Base-by-base conservation (phyloP, 345 rosid species). In the Limnanthes douglasii region DNA sequence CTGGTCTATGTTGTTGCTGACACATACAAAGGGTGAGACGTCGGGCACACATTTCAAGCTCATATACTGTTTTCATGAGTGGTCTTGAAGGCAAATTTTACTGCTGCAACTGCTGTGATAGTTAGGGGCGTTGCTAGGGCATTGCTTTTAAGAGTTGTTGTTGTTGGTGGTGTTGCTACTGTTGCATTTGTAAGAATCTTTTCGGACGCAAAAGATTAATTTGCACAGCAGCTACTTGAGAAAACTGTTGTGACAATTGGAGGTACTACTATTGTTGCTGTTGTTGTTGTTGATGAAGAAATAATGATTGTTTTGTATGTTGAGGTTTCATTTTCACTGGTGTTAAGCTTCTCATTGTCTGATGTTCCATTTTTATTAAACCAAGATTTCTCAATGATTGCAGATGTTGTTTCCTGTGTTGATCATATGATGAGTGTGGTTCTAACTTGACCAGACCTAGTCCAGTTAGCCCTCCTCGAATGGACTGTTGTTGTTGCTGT, bases 1-100 rank as follows among this genome's bases (percentile, higher is more conserved):
- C 78, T 34, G 98, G 98, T 48, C 96, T 80, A 48, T 64, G 92
- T 54, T 90, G 98, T 59, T 90, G 98, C 31, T 75, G 86, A 59
- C 61, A 75, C 85, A 90, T 80, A 59, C 75, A 90, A 49, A 69
- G 78, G 3, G 94, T 90, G 33, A 90, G 61, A 35, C 93, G 94
- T 31, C 86, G 78, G 28, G 96, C 98, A 54, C 96, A 80, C 70
- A 62, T 90, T 62, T 95, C 98, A 24, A 94, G 94, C 60, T 90
- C 95, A 50, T 84, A 84, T 9, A 54, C 69, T 22, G 82, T 62
- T 55, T 78, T 90, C 15, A 53, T 57, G 43, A 82, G 79, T 56
- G 84, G 63, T 62, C 95, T 65, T 46, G 65, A 37, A 15, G 95
- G 66, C 49, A 74, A 50, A 63, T 47, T 77, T 61, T 88, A 95